Conservation (phyloP, 2,329 filamentous ascomycete species). For the Fusarium sp. region DNA sequence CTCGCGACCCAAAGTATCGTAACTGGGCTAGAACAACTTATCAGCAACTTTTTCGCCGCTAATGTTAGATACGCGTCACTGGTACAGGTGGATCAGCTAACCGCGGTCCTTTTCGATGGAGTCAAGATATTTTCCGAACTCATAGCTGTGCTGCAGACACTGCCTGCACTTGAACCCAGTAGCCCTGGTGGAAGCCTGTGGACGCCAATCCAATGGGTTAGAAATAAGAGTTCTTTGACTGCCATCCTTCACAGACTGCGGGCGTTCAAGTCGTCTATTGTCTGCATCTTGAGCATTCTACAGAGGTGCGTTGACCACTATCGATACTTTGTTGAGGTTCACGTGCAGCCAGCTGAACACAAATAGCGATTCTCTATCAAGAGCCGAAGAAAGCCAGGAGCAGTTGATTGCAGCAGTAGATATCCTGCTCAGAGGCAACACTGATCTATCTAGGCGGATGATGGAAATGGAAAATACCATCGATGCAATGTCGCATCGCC, state of each 20-base stretch:
- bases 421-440: background rate
- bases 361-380: background rate
- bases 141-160: background rate
- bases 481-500: background rate
- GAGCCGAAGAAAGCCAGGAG: background rate
- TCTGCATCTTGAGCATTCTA: background rate
- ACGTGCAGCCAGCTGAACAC: accelerated
- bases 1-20: accelerated
- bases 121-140: background rate
- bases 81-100: background rate
- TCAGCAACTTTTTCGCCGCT: background rate
- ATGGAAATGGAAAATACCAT: accelerated
- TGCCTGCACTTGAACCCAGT: background rate
- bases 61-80: background rate
- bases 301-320: background rate
- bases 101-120: accelerated
- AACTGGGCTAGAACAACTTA: background rate
- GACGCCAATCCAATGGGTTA: background rate
- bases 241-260: accelerated
- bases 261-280: background rate
- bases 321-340: accelerated
- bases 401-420: background rate
- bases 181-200: accelerated
- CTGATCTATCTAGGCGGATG: background rate
- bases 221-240: accelerated